A percentile compares a stretch with the other conserved stretches of the same genome.
Conservation (phyloP, 805 yeast genomes). For the Starmerella potacharoeniae region DNA sequence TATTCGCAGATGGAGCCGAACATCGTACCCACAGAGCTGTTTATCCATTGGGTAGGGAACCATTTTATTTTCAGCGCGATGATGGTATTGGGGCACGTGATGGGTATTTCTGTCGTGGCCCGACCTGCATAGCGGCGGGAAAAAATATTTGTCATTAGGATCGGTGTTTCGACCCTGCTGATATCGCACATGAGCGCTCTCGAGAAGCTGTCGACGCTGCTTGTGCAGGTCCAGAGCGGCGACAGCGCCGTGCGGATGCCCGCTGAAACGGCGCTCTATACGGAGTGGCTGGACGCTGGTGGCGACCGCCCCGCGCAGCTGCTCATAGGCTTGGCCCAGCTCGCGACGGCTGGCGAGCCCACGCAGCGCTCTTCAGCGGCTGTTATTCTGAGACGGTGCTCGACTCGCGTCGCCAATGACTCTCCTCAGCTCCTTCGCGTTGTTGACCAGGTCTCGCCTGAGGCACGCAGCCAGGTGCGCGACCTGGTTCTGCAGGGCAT, state of each 20-base stretch:
- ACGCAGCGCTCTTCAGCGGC: slow-evolving; percentile 60
- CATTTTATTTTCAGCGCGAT: not conserved
- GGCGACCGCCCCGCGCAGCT: slow-evolving; percentile 54
- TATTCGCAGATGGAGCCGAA: too few relatives aligned
- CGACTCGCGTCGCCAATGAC: slow-evolving; percentile 43
- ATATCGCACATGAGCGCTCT: slow-evolving; percentile 12
- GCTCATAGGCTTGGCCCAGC: slow-evolving; percentile 69
- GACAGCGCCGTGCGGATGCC: slow-evolving; percentile 62
- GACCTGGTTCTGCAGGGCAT: slow-evolving; percentile 62
- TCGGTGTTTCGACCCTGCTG: not conserved
- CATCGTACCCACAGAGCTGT: too few relatives aligned
- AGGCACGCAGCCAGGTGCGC: slow-evolving; percentile 53
- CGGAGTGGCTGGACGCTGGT: slow-evolving; percentile 55
- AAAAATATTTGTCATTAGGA: slow-evolving; percentile 7
- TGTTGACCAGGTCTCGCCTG: slow-evolving; percentile 54
- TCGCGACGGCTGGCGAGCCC: slow-evolving; percentile 50
- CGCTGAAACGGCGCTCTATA: slow-evolving; percentile 65
- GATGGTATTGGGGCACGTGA: not conserved
- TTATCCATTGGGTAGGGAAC: too few relatives aligned
- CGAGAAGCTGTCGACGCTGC: slow-evolving; percentile 30
- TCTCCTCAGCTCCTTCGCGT: slow-evolving; percentile 63
- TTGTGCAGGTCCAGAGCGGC: slow-evolving; percentile 62
- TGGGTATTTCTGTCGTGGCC: not conserved
- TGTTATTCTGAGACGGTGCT: slow-evolving; percentile 78
- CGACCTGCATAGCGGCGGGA: not conserved